Evolutionary conservation across 2,329 filamentous ascomycete species (phyloP).

Genomic region (Trichoderma asperellum): DNA sequence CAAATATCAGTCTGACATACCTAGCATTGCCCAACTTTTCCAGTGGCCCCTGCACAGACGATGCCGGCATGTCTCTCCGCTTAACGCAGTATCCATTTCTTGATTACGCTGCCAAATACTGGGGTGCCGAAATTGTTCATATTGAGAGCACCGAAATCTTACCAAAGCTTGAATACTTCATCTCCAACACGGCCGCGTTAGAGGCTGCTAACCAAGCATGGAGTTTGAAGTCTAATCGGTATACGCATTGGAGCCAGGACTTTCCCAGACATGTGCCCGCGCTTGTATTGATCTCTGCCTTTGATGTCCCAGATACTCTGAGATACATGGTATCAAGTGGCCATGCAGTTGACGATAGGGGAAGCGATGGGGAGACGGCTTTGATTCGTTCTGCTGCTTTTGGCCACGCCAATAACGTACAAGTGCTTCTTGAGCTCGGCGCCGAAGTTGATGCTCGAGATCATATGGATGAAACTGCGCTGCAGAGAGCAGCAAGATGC

Average conservation of each 20-base stretch:
- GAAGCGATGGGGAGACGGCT: constrained; percentile 12
- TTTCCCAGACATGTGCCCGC: constrained; percentile 6
- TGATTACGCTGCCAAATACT: constrained; percentile 11
- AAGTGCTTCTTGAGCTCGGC: constrained; percentile 4
- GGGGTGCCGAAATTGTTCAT: constrained; percentile 1
- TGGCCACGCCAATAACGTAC: background rate
- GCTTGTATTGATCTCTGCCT: background rate
- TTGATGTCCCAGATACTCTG: background rate
- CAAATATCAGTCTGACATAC: background rate
- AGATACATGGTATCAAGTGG: background rate
- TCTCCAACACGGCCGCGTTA: background rate
- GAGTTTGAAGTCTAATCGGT: background rate
- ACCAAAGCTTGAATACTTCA: background rate
- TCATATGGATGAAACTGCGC: constrained; percentile 27
- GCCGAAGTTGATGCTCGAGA: constrained; percentile 11
- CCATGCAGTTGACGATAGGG: background rate
- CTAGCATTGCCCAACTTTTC: constrained; percentile 6
- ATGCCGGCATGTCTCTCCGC: background rate
- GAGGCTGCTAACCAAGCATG: constrained; percentile 11
- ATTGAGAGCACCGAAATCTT: background rate
- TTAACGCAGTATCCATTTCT: constrained; percentile 5
- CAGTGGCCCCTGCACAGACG: background rate
- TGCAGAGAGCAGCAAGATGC: constrained; percentile 23
- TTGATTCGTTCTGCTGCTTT: constrained; percentile 2
- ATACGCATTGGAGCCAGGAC: constrained; percentile 13